A percentile compares a stretch with the other conserved stretches of the same genome.
Conservation (phyloP, 2,329 filamentous ascomycete species). For the Beauveria caledonica region DNA sequence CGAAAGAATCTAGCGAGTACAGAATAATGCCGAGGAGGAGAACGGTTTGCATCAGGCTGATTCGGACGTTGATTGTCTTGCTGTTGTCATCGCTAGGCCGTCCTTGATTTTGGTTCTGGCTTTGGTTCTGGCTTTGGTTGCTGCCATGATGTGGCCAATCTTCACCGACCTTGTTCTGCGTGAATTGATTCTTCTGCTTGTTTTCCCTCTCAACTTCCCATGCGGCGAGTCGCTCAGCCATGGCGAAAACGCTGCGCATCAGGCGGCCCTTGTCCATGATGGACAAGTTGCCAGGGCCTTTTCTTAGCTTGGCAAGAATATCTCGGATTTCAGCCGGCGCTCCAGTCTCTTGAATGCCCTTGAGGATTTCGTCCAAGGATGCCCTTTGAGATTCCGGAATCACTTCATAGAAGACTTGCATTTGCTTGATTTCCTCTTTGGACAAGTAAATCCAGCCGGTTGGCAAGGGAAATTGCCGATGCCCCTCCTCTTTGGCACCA, state of each 20-base stretch:
- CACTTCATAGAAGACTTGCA: conserved; percentile 53
- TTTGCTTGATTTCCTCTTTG: conserved; percentile 38
- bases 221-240: conserved; percentile 28
- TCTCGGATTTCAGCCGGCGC: conserved; percentile 61
- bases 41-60: conserved; percentile 27
- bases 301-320: conserved; percentile 43
- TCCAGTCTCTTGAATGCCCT: conserved; percentile 57
- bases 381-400: conserved; percentile 56
- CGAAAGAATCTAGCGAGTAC: conserved; percentile 34
- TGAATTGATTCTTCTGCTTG: conserved; percentile 16
- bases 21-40: conserved; percentile 46
- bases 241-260: conserved; percentile 28
- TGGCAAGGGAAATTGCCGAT: conserved; percentile 26
- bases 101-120: conserved; percentile 17
- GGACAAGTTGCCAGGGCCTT: conserved; percentile 45
- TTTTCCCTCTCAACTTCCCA: conserved; percentile 18
- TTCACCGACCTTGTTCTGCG: conserved; percentile 17
- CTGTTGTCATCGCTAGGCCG: conserved; percentile 12
- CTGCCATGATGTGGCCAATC: neutral
- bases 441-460: conserved; percentile 39
- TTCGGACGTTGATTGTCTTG: conserved; percentile 27
- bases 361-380: conserved; percentile 51
- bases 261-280: conserved; percentile 30
- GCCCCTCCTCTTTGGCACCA: conserved; percentile 19
- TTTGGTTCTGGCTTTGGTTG: conserved; percentile 11